Evolutionary conservation across 192 early-diverging fungal genomes (phyloP), one percentile per base, ranked within the genome.

Genomic region (Coemansia sp.): DNA sequence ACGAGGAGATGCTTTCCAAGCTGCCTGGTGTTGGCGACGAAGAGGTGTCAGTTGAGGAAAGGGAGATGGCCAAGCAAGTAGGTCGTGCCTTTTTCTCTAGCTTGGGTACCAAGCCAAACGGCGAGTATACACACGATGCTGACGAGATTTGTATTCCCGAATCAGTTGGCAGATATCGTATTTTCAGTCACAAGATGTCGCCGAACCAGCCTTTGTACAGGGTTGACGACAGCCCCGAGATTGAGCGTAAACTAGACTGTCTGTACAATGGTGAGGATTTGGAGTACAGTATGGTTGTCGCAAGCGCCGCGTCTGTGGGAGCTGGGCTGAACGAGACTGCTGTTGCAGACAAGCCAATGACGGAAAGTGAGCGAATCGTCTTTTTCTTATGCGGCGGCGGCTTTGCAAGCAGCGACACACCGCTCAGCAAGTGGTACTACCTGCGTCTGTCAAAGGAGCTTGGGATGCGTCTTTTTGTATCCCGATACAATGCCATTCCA

Each of bases 301-400:
- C 59, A 0, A 20, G 58, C 26, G 58, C 70, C 2, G 53, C 63
- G 20, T 51, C 48, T 51, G 48, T 15, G 7, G 13, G 48, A 8
- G 23, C 37, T 39, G 3, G 15, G 15, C 15, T 39, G 8, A 21
- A 71, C 21, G 18, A 21, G 6, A 15, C 37, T 15, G 37, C 15
- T 13, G 8, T 51, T 23, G 21, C 23, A 51, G 51, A 58, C 15
- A 49, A 8, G 10, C 64, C 70, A 6, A 10, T 42, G 35, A 0
- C 9, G 1, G 25, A 45, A 4, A 25, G 26, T 42, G 72, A 74
- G 58, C 62, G 35, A 1, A 59, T 74, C 16, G 31, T 61, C 0
- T 6, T 68, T 6, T 68, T 58, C 33, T 12, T 74, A 13, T 29
- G 51, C 12, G 72, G 72, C 7, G 72, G 72, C 33, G 72, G 62